Evolutionary conservation across 805 yeast genomes (phyloP), one percentile per base, ranked within the genome.

Genomic region (Nakazawaea holstii): DNA sequence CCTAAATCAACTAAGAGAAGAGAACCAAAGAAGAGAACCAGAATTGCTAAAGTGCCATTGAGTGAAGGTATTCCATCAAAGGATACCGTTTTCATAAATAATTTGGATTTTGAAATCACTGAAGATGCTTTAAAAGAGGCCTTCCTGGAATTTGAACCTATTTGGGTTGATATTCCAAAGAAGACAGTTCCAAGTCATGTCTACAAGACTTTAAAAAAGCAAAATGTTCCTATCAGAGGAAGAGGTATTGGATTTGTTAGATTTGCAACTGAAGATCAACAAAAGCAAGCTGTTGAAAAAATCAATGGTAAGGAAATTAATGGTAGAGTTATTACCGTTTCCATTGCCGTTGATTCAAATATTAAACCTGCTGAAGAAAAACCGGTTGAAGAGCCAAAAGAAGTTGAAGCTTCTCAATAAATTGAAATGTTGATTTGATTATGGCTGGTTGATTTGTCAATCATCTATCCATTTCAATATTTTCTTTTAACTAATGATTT

Each of bases 291-390:
- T 14, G 68, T 87, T 51, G 79, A 73, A 33, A 77, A 79, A 58
- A 81, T 82, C 64, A 75, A 84, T 53, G 95, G 89, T 45, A 73
- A 72, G 58, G 75, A 72, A 45, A 67, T 84, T 55, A 78, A 79
- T 51, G 96, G 85, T 43, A 77, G 87, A 62, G 72, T 71, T 43
- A 67, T 90, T 49, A 67, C 75, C 40, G 88, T 85, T 50, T 84
- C 82, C 54, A 76, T 83, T 55, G 96, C 96, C 17, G 76, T 86
- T 52, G 87, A 83, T 57, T 70, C 82, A 9, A 69, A 73, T 53
- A 48, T 39, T 40, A 31, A 41, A 15, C 37, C 38, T 4, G 44
- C 24, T 20, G 24, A 20, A 20, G 24, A 20, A 20, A 30, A 39
- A 14, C 27, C 7, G 15, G 20, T 39, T 28, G 43, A 39, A 14